Percentiles rank a stretch among this genome's conserved stretches.
These are phyloP conservation scores for Raphanus hybrid DNA, from an alignment of 441 rosid species.

Conservation along the genomic window DNA sequence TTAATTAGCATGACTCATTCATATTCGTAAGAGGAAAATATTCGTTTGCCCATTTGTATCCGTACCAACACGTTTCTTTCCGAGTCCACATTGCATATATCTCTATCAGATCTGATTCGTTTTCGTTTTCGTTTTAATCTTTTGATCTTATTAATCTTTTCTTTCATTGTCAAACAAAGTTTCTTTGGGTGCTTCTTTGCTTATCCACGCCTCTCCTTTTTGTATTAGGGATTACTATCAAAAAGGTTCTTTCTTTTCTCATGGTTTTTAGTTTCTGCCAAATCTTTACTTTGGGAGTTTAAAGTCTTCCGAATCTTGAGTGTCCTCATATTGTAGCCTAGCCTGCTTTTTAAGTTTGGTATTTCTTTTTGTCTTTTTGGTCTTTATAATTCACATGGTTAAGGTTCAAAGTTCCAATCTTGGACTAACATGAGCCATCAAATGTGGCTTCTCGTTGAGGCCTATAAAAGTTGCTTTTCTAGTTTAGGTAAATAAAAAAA, in stretches of 20 bases:
- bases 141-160: conserved; percentile 38
- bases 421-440: conserved; percentile 33
- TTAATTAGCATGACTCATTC: conserved; percentile 25
- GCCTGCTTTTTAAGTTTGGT: conserved; percentile 37
- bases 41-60: conserved; percentile 37
- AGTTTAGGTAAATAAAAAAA: conserved; percentile 20
- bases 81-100: conserved; percentile 23
- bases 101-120: conserved; percentile 17
- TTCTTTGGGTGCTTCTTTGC: conserved; percentile 33
- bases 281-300: conserved; percentile 24
- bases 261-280: conserved; percentile 22
- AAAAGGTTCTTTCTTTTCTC: conserved; percentile 28
- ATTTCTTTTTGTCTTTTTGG: conserved; percentile 8
- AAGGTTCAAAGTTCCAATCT: conserved; percentile 35
- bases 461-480: conserved; percentile 32
- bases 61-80: conserved; percentile 47
- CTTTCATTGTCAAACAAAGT: conserved; percentile 36
- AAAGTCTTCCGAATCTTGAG: conserved; percentile 33
- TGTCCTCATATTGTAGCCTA: conserved; percentile 22
- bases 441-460: conserved; percentile 45
- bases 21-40: conserved; percentile 51
- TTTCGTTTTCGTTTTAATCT: conserved; percentile 26
- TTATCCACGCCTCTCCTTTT: conserved; percentile 28
- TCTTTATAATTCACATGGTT: conserved; percentile 34
- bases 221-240: background rate